A percentile compares a stretch with the other conserved stretches of the same genome.
Evolutionary conservation across 148 eudicot genomes (phyloP).

Genomic region (Nepenthes mirabilis): DNA sequence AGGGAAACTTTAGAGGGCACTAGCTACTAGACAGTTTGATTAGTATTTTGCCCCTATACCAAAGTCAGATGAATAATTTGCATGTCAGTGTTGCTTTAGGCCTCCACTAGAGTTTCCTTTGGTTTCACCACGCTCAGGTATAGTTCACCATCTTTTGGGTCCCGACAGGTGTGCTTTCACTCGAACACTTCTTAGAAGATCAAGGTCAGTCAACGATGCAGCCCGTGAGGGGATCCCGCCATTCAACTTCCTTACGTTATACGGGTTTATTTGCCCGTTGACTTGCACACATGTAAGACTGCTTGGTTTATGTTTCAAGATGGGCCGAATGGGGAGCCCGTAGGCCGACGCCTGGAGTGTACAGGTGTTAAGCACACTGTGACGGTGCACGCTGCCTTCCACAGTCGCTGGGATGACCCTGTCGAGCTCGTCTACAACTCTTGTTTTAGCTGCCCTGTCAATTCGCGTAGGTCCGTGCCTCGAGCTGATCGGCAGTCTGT

Average conservation of each 20-base stretch:
- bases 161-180: slow-evolving; percentile 16
- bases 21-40: background rate
- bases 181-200: slow-evolving; percentile 26
- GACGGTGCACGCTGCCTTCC: background rate
- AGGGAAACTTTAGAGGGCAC: slow-evolving; percentile 1
- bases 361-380: background rate
- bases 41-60: slow-evolving; percentile 4
- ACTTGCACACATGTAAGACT: background rate
- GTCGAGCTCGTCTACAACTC: background rate
- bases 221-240: slow-evolving; percentile 14
- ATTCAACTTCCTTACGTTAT: slow-evolving; percentile 6
- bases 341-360: slow-evolving; percentile 1
- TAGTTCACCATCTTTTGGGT: slow-evolving; percentile 2
- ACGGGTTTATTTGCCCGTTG: background rate
- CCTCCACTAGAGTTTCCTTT: too few relatives aligned
- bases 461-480: background rate
- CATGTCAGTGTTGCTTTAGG: slow-evolving; percentile 1
- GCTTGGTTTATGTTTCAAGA: slow-evolving; percentile 4
- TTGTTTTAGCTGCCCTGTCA: background rate
- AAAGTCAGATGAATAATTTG: slow-evolving; percentile 3
- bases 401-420: background rate
- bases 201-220: slow-evolving; percentile 16
- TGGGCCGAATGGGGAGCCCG: slow-evolving; percentile 4
- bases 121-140: background rate
- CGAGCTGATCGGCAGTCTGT: too few relatives aligned